phyloP scores from a whole-genome alignment of 352 stramenopile species.

The Phytophthora pisi region DNA sequence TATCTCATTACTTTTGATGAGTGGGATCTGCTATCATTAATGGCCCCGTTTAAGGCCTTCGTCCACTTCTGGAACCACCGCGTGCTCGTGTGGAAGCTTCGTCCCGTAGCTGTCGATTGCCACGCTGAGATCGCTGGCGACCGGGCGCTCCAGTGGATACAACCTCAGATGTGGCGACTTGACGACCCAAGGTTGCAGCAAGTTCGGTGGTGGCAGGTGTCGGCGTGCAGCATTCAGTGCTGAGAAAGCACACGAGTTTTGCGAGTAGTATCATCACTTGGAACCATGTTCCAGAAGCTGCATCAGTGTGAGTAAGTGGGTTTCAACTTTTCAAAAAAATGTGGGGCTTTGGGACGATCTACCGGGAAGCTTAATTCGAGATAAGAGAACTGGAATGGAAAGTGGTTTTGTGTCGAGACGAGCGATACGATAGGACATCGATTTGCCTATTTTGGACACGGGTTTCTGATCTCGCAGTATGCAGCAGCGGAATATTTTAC shows the following conservation, averaged over 20 bases:
- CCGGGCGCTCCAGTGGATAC: background rate
- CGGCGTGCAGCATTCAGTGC: background rate
- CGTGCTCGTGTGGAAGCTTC: conserved; percentile 14
- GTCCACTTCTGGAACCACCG: conserved; percentile 36
- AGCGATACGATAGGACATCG: too few relatives aligned
- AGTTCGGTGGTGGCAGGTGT: conserved; percentile 1
- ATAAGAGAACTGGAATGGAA: too few relatives aligned
- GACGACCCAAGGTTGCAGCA: conserved; percentile 10
- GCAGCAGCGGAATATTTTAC: background rate
- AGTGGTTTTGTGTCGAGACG: too few relatives aligned
- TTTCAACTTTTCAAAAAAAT: too few relatives aligned
- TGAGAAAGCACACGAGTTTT: too few relatives aligned
- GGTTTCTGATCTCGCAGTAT: background rate
- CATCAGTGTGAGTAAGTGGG: too few relatives aligned
- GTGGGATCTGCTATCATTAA: conserved; percentile 25
- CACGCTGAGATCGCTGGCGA: background rate
- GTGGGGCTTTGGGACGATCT: too few relatives aligned
- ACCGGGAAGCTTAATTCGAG: too few relatives aligned
- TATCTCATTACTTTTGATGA: conserved; percentile 30
- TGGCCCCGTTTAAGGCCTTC: conserved; percentile 15
- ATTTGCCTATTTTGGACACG: background rate
- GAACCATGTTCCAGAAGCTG: too few relatives aligned
- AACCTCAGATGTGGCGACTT: conserved; percentile 25
- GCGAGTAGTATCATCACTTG: too few relatives aligned
- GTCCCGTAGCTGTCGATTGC: background rate